Percentiles rank a stretch among this genome's conserved stretches.
phyloP scores from a whole-genome alignment of 2,329 filamentous ascomycete genomes.

The Stemphylium lycopersici region DNA sequence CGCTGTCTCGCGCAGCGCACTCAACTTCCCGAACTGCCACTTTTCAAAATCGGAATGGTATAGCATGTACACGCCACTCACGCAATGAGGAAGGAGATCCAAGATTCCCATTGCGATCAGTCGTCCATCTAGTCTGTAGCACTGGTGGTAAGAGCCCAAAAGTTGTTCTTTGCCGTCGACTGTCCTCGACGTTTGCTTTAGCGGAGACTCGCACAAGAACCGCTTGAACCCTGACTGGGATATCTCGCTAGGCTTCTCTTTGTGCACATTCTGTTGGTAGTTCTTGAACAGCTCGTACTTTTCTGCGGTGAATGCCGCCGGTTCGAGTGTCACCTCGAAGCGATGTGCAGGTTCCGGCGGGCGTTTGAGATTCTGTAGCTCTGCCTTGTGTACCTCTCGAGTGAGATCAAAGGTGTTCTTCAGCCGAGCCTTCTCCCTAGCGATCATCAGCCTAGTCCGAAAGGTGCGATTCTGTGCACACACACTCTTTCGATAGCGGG shows the following conservation, averaged over 20 bases:
- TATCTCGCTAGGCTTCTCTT: conserved; percentile 67
- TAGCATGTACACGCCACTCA: conserved; percentile 83
- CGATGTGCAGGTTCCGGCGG: conserved; percentile 70
- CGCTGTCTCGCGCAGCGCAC: conserved; percentile 74
- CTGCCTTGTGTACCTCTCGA: conserved; percentile 72
- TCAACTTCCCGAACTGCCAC: conserved; percentile 75
- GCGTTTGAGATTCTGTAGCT: conserved; percentile 60
- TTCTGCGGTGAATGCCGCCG: conserved; percentile 73
- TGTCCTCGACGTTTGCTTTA: conserved; percentile 56
- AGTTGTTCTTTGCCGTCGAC: conserved; percentile 59
- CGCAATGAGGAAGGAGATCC: conserved; percentile 75
- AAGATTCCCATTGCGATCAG: conserved; percentile 78
- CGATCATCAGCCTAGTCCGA: conserved; percentile 4
- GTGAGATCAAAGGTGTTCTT: conserved; percentile 71
- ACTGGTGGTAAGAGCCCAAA: conserved; percentile 80
- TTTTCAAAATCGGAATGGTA: conserved; percentile 77
- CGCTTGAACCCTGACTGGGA: conserved; percentile 67
- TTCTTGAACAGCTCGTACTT: conserved; percentile 75
- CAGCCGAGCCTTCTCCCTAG: conserved; percentile 63
- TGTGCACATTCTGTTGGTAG: conserved; percentile 76
- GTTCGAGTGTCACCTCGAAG: conserved; percentile 73
- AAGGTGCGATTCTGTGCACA: conserved; percentile 15
- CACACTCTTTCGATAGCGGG: conserved; percentile 70
- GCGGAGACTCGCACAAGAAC: conserved; percentile 76
- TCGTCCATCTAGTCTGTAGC: conserved; percentile 77